Evolutionary conservation across 805 yeast genomes (phyloP).

Genomic region (Yarrowia sp.): DNA sequence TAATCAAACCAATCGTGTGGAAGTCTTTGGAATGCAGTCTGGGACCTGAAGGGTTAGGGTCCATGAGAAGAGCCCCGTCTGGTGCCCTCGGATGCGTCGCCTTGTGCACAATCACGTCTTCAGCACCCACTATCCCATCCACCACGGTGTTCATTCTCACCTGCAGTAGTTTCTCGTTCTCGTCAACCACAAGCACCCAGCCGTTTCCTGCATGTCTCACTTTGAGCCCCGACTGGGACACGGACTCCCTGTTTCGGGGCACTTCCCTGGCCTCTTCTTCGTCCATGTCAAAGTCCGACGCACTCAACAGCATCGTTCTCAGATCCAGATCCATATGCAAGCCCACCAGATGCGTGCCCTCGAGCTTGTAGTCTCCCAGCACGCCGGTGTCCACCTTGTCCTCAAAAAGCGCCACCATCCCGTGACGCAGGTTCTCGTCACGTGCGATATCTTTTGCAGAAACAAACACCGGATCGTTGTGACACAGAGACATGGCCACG

Average conservation of each 20-base stretch:
- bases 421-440: background rate
- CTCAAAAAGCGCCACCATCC: background rate
- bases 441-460: background rate
- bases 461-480: background rate
- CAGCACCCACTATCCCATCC: background rate
- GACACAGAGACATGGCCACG: background rate
- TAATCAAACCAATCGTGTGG: background rate
- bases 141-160: background rate
- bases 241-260: too few species aligned
- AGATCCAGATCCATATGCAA: background rate
- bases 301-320: background rate
- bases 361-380: background rate
- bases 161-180: background rate
- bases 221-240: background rate
- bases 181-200: background rate
- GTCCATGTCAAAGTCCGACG: background rate
- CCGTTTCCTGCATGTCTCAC: background rate
- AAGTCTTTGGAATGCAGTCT: background rate
- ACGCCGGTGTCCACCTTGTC: background rate
- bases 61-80: background rate
- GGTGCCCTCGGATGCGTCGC: background rate
- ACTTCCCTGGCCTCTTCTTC: background rate
- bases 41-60: background rate
- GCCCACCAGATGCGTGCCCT: constrained; percentile 3
- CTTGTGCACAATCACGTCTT: constrained; percentile 1